Evolutionary conservation across 768 basidiomycete species (phyloP).

Genomic region (Tulasnella sp.): DNA sequence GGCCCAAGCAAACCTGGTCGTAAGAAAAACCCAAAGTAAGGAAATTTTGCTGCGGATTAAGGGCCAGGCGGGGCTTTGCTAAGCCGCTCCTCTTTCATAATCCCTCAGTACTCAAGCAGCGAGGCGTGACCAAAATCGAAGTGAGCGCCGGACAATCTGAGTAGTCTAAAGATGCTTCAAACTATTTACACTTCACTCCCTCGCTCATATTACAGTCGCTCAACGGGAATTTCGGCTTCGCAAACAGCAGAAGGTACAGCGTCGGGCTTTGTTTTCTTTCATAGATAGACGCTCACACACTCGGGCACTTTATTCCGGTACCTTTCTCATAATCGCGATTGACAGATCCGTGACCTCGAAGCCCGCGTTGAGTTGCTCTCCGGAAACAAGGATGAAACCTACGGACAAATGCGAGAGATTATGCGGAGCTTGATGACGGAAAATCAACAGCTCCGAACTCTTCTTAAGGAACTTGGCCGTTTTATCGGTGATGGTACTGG

Average conservation of each 20-base stretch:
- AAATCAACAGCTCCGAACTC: slow-evolving; percentile 76
- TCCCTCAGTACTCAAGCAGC: slow-evolving; percentile 74
- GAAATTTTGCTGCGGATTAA: slow-evolving; percentile 29
- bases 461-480: slow-evolving; percentile 67
- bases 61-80: slow-evolving; percentile 24
- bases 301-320: not conserved
- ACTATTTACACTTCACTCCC: not conserved
- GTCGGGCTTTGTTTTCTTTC: not conserved
- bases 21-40: slow-evolving; percentile 87
- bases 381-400: slow-evolving; percentile 84
- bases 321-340: slow-evolving; percentile 18
- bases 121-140: slow-evolving; percentile 82
- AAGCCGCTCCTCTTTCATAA: slow-evolving; percentile 20
- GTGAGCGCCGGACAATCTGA: not conserved
- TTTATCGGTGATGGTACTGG: slow-evolving; percentile 89
- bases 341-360: slow-evolving; percentile 89
- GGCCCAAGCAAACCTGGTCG: slow-evolving; percentile 58
- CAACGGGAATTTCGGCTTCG: slow-evolving; percentile 89
- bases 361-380: slow-evolving; percentile 93
- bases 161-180: not conserved
- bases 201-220: slow-evolving; percentile 47
- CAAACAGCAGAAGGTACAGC: slow-evolving; percentile 64
- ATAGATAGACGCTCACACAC: slow-evolving; percentile 26
- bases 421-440: slow-evolving; percentile 82
- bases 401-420: slow-evolving; percentile 77